Conservation (phyloP, 495 filamentous ascomycete species). For the Penicillium parvum region DNA sequence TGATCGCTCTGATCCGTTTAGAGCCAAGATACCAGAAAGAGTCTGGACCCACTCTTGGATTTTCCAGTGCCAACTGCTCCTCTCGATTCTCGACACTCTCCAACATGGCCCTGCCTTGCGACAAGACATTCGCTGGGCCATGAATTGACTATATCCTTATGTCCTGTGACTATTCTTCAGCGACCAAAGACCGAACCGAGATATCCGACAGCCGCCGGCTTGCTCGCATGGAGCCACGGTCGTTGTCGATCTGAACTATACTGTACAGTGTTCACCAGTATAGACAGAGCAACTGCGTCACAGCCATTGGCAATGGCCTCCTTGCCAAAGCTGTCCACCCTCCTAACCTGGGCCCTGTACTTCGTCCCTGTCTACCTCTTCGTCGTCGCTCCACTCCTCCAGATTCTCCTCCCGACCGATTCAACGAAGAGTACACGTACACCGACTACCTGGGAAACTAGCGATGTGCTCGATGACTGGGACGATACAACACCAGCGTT, state of each 20-base stretch:
- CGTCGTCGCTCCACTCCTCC: slow-evolving; percentile 23
- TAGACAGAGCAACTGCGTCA: background rate
- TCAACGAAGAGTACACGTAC: too few relatives aligned
- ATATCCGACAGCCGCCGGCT: background rate
- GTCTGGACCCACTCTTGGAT: slow-evolving; percentile 12
- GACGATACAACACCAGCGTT: slow-evolving; percentile 14
- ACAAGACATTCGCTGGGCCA: background rate
- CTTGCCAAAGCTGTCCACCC: slow-evolving; percentile 26
- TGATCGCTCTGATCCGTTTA: slow-evolving; percentile 12
- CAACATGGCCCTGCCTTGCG: slow-evolving; percentile 3
- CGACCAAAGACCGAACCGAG: background rate
- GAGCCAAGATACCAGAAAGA: slow-evolving; percentile 4
- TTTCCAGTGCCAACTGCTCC: slow-evolving; percentile 2
- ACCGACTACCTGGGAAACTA: background rate
- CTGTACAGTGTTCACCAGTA: background rate
- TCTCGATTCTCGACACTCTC: background rate
- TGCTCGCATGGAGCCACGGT: too few relatives aligned
- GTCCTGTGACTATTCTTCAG: background rate
- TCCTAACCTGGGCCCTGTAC: slow-evolving; percentile 37
- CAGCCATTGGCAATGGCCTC: slow-evolving; percentile 14
- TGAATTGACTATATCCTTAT: background rate
- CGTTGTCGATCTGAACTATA: background rate
- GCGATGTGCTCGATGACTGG: slow-evolving; percentile 14
- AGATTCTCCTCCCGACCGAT: slow-evolving; percentile 10
- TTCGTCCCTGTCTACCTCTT: slow-evolving; percentile 41